Base-by-base conservation (phyloP, 192 early-diverging fungal genomes). In the Dissophora globulifera region DNA sequence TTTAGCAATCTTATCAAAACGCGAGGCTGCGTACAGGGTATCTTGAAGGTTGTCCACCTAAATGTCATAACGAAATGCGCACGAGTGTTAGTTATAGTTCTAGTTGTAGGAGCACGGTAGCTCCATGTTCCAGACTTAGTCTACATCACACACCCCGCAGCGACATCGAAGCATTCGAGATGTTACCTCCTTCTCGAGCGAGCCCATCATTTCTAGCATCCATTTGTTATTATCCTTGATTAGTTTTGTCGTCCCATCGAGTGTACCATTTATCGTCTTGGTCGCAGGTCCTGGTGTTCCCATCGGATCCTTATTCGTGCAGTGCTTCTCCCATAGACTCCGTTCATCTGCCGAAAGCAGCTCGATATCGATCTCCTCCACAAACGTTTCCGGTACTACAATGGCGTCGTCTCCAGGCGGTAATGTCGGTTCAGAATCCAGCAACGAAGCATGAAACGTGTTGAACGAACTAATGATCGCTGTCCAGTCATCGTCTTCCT, bases 401-500 rank as follows among this genome's bases (percentile, higher is more conserved):
- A 67, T 56, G 1, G 72, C 50, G 11, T 62, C 55, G 20, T 67
- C 51, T 1, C 58, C 72, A 1, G 56, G 62, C 2, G 72, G 72
- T 15, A 76, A 25, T 22, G 17, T 43, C 6, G 56, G 46, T 15
- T 56, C 72, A 17, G 13, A 62, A 38, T 76, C 72, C 58, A 76
- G 35, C 19, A 76, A 25, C 15, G 72, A 52, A 2, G 72, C 72
- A 45, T 76, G 72, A 32, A 76, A 76, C 20, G 48, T 76, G 32
- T 76, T 76, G 47, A 66, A 76, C 15, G 72, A 76, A 3, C 58
- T 61, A 23, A 76, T 76, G 20, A 76, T 46, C 29, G 22, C 40
- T 10, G 72, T 67, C 72, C 72, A 76, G 4, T 67, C 63, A 25
- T 66, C 72, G 30, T 76, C 72, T 46, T 76, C 72, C 46, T 67